phyloP scores from a whole-genome alignment of 1,139 yeast genomes.

The Saccharomycopsis hybrid region DNA sequence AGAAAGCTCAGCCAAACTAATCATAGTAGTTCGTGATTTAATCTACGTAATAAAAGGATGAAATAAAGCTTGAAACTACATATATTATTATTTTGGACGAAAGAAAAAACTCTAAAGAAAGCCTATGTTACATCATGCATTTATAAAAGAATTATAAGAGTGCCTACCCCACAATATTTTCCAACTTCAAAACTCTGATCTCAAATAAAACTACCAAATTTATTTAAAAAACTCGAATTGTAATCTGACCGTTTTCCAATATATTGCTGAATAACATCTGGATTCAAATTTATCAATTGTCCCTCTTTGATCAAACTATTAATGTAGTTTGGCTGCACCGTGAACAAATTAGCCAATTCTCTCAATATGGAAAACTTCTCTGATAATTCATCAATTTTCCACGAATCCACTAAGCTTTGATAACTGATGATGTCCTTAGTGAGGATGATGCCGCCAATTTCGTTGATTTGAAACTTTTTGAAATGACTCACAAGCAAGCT shows the following conservation, averaged over 20 bases:
- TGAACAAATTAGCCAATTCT: constrained; percentile 79
- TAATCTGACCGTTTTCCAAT: constrained; percentile 69
- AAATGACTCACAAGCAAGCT: constrained; percentile 64
- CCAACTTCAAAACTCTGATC: no score
- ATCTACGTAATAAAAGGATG: no score
- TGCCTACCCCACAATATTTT: no score
- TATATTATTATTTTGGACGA: no score
- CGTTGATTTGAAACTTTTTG: constrained; percentile 67
- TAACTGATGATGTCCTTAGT: constrained; percentile 80
- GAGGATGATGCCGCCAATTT: constrained; percentile 78
- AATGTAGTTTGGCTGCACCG: constrained; percentile 70
- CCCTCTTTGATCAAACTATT: constrained; percentile 81
- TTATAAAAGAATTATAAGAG: no score
- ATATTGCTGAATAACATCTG: constrained; percentile 60
- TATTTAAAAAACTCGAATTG: constrained; percentile 47
- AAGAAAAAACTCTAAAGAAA: no score
- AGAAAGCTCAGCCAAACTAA: no score
- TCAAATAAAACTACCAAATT: constrained; percentile 30
- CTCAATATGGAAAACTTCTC: constrained; percentile 66
- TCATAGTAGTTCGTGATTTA: no score
- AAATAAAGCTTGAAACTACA: no score
- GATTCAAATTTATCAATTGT: constrained; percentile 62
- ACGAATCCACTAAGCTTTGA: constrained; percentile 64
- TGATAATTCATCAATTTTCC: constrained; percentile 61
- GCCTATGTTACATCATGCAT: no score